These are phyloP conservation scores for Pseudogymnoascus sp. DNA, from an alignment of 2,329 filamentous ascomycete species.

Conservation along the genomic window DNA sequence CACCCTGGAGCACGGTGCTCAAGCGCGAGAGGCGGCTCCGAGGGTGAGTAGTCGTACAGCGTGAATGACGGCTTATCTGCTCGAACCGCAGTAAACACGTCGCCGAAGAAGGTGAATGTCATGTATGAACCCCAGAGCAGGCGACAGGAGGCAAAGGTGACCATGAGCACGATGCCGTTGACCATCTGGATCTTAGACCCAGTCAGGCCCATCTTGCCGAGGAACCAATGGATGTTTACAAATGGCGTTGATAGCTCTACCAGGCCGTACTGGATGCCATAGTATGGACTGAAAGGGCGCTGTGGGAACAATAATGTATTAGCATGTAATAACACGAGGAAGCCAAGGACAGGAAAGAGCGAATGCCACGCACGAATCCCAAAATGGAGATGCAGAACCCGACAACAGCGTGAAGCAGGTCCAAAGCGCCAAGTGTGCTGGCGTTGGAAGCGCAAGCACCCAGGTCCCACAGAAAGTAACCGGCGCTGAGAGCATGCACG, in stretches of 20 bases:
- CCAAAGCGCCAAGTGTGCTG: slow-evolving; percentile 67
- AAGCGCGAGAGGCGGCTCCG: slow-evolving; percentile 25
- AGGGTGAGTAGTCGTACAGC: slow-evolving; percentile 43
- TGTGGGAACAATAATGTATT: slow-evolving; percentile 30
- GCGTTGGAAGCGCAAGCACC: slow-evolving; percentile 58
- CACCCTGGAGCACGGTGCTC: slow-evolving; percentile 36
- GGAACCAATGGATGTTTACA: slow-evolving; percentile 84
- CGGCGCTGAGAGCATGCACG: slow-evolving; percentile 66
- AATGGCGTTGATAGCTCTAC: slow-evolving; percentile 81
- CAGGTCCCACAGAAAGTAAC: slow-evolving; percentile 78
- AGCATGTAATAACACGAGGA: neutral
- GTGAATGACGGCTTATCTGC: slow-evolving; percentile 36
- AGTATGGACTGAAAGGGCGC: slow-evolving; percentile 78
- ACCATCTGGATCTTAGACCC: slow-evolving; percentile 67
- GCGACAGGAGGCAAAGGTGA: slow-evolving; percentile 67
- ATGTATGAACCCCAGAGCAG: slow-evolving; percentile 71
- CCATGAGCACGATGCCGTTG: slow-evolving; percentile 65
- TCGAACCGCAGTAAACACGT: slow-evolving; percentile 47
- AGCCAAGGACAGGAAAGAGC: neutral
- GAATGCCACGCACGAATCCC: slow-evolving; percentile 60
- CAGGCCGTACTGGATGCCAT: slow-evolving; percentile 70
- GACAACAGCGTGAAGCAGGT: slow-evolving; percentile 55
- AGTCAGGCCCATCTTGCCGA: slow-evolving; percentile 74
- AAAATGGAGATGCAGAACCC: slow-evolving; percentile 56
- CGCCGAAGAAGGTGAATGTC: slow-evolving; percentile 58